Base-by-base conservation (phyloP, 495 filamentous ascomycete species). In the Venustampulla echinocandica region DNA sequence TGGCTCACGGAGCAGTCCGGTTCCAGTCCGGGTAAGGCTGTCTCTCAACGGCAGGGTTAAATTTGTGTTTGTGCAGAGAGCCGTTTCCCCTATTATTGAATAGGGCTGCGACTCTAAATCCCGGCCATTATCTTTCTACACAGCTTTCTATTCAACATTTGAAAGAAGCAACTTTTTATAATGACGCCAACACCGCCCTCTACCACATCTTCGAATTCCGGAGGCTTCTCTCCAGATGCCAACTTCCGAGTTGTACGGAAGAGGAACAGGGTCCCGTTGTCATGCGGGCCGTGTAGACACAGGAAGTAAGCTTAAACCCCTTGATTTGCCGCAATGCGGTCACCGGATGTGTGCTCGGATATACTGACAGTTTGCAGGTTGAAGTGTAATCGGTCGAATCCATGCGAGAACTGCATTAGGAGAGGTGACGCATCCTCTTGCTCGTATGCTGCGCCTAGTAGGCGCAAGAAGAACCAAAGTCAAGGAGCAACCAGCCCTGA, bases 181-280 rank as follows among this genome's bases (percentile, higher is more conserved):
- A 90, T 95, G 90, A 80, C 85, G 44, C 89, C 90, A 28, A 94
- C 90, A 47, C 90, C 92, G 46, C 84, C 87, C n/a, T 96, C 90
- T 21, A 83, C 86, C 44, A 80, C 79, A 10, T 81, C 84, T 0
- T 89, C 87, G 11, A 84, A 76, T 55, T 81, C 76, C 30, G 75
- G 79, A 47, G 74, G 71, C 33, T 79, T 85, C 49, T 95, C 92
- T 32, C 92, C 89, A 21, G 86, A 94, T 63, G 76, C 79, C 28
- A 83, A 90, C 56, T 96, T 84, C 57, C 80, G 87, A 50, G 82
- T 98, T 28, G 85, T 96, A 42, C 81, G 90, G 53, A 95, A 94
- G 67, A 79, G 92, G 60, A 99, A 99, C 55, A 74, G 92, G 46
- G 85, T 99, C 13, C 92, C 92, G 23, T 72, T 99, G 32, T 95